Evolutionary conservation across 2,329 filamentous ascomycete genomes (phyloP).

Genomic region (Epichloe coenophiala): DNA sequence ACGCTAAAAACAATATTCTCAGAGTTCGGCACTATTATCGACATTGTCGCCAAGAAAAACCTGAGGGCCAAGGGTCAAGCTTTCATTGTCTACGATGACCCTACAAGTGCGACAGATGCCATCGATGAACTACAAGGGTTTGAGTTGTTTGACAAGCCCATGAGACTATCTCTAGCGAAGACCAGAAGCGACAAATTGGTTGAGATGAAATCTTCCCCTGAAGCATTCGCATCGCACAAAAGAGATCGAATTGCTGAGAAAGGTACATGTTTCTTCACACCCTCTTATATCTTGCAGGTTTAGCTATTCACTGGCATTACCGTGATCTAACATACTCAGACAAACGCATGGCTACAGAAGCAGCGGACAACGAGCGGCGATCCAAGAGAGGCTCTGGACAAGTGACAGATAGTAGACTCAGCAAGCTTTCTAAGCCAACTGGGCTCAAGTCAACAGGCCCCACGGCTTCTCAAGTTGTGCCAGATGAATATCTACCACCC

Average conservation of each 20-base stretch:
- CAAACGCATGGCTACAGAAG: constrained; percentile 70
- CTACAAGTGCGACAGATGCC: constrained; percentile 66
- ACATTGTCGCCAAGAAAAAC: constrained; percentile 80
- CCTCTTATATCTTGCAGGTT: background rate
- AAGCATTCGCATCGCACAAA: constrained; percentile 84
- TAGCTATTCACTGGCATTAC: background rate
- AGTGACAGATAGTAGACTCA: constrained; percentile 39
- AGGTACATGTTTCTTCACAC: constrained; percentile 38
- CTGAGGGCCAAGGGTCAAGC: constrained; percentile 89
- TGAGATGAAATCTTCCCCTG: constrained; percentile 53
- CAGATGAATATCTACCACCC: constrained; percentile 94
- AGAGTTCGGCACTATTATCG: constrained; percentile 75
- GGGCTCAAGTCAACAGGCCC: constrained; percentile 67
- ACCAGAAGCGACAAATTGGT: constrained; percentile 82
- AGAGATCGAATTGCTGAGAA: constrained; percentile 75
- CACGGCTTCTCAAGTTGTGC: constrained; percentile 57
- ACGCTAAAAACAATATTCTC: constrained; percentile 67
- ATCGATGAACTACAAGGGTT: constrained; percentile 88
- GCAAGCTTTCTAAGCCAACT: constrained; percentile 45
- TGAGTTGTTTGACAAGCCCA: constrained; percentile 81
- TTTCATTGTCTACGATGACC: constrained; percentile 77
- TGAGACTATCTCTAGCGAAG: constrained; percentile 71
- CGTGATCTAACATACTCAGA: constrained; percentile 23
- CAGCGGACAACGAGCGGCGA: constrained; percentile 63
- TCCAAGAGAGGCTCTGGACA: constrained; percentile 48